Percentiles rank a stretch among this genome's conserved stretches.
phyloP scores from a whole-genome alignment of 768 basidiomycete genomes.

The Podaxis sp. region DNA sequence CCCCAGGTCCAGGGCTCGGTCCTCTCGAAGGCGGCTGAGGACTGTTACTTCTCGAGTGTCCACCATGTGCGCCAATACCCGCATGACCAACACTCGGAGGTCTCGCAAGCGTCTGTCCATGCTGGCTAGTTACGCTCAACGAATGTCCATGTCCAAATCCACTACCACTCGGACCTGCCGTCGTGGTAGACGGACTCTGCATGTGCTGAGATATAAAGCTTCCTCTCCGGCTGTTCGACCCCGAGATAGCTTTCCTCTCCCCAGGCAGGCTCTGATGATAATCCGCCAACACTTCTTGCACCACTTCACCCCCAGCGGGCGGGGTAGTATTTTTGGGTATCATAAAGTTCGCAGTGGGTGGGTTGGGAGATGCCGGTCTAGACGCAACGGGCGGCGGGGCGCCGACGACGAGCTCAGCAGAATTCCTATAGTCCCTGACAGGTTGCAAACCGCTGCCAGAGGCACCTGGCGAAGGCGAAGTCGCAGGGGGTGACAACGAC shows the following conservation, averaged over 20 bases:
- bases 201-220: constrained; percentile 33
- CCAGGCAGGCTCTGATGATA: constrained; percentile 90
- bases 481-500: constrained; percentile 37
- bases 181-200: constrained; percentile 16
- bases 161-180: background rate
- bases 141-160: constrained; percentile 6
- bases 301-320: constrained; percentile 48
- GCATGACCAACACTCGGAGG: constrained; percentile 69
- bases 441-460: constrained; percentile 2
- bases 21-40: constrained; percentile 54
- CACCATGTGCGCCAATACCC: constrained; percentile 78
- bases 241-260: constrained; percentile 64
- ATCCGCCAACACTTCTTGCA: constrained; percentile 70
- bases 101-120: constrained; percentile 44
- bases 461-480: constrained; percentile 28
- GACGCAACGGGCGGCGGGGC: constrained; percentile 58
- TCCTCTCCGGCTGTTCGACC: constrained; percentile 48
- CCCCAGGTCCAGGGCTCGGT: constrained; percentile 50
- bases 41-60: constrained; percentile 52
- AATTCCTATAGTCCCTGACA: constrained; percentile 68
- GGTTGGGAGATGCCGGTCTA: constrained; percentile 72
- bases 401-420: constrained; percentile 80
- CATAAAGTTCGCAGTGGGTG: constrained; percentile 76
- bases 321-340: constrained; percentile 52
- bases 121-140: constrained; percentile 30